Evolutionary conservation across 2,329 filamentous ascomycete genomes (phyloP).

Genomic region (Fonsecaea erecta): DNA sequence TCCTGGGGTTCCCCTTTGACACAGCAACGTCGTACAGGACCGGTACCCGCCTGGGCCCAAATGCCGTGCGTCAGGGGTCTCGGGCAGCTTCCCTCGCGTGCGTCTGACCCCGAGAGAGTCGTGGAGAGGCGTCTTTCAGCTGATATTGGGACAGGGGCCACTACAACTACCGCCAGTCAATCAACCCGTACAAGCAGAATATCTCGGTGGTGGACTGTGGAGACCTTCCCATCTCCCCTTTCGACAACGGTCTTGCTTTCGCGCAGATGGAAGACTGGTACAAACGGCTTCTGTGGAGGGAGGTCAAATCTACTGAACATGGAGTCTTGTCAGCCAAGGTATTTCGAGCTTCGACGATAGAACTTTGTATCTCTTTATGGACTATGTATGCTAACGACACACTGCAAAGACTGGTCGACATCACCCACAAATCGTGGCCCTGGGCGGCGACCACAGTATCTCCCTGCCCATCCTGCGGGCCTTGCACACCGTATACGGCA

Average conservation of each 20-base stretch:
- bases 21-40: slow-evolving; percentile 15
- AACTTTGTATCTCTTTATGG: too few species aligned
- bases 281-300: slow-evolving; percentile 18
- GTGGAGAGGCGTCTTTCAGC: neutral
- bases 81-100: slow-evolving; percentile 21
- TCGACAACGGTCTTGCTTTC: slow-evolving; percentile 22
- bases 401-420: slow-evolving; percentile 7
- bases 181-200: slow-evolving; percentile 17
- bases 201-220: slow-evolving; percentile 26
- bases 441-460: slow-evolving; percentile 27
- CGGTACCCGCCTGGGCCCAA: slow-evolving; percentile 20
- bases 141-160: slow-evolving; percentile 8
- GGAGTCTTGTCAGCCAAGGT: slow-evolving; percentile 17
- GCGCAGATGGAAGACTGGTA: slow-evolving; percentile 20
- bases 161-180: slow-evolving; percentile 22
- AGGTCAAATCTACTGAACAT: slow-evolving; percentile 3
- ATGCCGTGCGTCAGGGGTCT: slow-evolving; percentile 23
- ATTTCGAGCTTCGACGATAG: neutral
- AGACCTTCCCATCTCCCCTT: slow-evolving; percentile 24
- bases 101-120: neutral
- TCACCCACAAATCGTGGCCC: slow-evolving; percentile 20
- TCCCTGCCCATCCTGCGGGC: slow-evolving; percentile 21
- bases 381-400: neutral
- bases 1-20: slow-evolving; percentile 25
- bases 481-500: slow-evolving; percentile 21